These are phyloP conservation scores for Lachnellula arida DNA, from an alignment of 2,329 filamentous ascomycete species.

Conservation along the genomic window DNA sequence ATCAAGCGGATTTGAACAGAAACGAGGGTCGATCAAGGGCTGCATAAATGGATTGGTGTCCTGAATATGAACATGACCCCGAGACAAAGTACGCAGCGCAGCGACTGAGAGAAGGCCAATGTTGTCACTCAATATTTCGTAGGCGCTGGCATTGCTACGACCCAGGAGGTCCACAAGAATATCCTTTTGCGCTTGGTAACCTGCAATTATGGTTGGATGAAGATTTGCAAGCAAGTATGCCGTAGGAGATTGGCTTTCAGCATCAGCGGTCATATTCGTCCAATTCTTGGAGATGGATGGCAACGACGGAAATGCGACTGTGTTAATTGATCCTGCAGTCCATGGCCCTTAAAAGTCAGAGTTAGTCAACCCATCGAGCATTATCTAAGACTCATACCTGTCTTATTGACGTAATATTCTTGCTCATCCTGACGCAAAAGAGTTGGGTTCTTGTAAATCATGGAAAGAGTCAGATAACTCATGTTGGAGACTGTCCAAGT, in stretches of 20 bases:
- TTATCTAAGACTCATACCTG: constrained; percentile 11
- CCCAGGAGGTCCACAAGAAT: constrained; percentile 16
- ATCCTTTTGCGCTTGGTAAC: constrained; percentile 20
- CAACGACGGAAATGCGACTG: constrained; percentile 26
- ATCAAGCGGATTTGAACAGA: constrained; percentile 24
- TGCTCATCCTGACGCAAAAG: constrained; percentile 16
- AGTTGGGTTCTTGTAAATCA: constrained; percentile 15
- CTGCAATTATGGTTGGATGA: constrained; percentile 20
- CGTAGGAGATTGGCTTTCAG: constrained; percentile 13
- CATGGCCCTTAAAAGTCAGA: constrained; percentile 17
- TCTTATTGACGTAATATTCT: constrained; percentile 26
- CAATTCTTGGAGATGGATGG: constrained; percentile 18
- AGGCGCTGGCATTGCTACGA: constrained; percentile 20
- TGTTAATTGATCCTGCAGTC: constrained; percentile 27
- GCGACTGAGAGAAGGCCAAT: constrained; percentile 22
- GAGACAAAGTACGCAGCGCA: constrained; percentile 50
- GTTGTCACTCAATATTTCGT: constrained; percentile 24
- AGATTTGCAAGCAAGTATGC: constrained; percentile 17
- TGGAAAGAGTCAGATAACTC: constrained; percentile 19
- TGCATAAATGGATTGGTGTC: constrained; percentile 35
- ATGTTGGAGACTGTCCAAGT: constrained; percentile 18
- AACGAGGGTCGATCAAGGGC: constrained; percentile 42
- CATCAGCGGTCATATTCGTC: constrained; percentile 17
- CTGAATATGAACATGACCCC: constrained; percentile 53
- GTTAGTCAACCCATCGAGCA: not conserved